Evolutionary conservation across 75 land plant genomes (phyloP).

Genomic region (Picea glauca): DNA sequence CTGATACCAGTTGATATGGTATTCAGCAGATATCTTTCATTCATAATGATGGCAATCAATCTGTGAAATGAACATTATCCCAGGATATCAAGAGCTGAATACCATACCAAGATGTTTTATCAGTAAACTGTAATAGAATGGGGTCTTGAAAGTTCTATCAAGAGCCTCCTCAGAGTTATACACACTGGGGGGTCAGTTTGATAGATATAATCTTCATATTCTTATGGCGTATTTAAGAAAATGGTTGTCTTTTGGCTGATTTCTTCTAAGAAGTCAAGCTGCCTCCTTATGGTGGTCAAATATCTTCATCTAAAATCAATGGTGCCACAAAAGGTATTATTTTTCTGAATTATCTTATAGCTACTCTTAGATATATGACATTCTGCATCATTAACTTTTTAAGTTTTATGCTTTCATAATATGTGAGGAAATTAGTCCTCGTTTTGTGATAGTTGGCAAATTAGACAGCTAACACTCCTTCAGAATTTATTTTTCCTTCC

Average conservation of each 20-base stretch:
- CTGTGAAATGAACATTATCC: too few species aligned
- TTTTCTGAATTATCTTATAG: conserved; percentile 1
- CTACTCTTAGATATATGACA: background rate
- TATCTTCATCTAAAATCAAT: background rate
- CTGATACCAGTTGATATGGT: too few species aligned
- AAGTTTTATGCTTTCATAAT: background rate
- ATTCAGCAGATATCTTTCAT: too few species aligned
- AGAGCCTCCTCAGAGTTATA: background rate
- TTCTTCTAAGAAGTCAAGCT: background rate
- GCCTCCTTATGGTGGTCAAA: background rate
- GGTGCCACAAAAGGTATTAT: background rate
- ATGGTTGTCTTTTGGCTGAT: background rate
- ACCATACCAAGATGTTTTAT: too few species aligned
- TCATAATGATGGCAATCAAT: too few species aligned
- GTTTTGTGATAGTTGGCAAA: background rate
- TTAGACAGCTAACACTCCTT: background rate
- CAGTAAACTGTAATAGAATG: background rate
- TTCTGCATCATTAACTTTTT: background rate
- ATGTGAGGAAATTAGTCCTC: background rate
- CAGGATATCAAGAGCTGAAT: too few species aligned
- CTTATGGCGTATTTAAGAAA: background rate
- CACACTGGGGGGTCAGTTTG: background rate
- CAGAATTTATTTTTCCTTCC: background rate
- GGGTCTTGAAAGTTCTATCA: background rate
- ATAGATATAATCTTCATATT: background rate